Conservation (phyloP, 352 stramenopile species). For the Globisporangium mamillatum region DNA sequence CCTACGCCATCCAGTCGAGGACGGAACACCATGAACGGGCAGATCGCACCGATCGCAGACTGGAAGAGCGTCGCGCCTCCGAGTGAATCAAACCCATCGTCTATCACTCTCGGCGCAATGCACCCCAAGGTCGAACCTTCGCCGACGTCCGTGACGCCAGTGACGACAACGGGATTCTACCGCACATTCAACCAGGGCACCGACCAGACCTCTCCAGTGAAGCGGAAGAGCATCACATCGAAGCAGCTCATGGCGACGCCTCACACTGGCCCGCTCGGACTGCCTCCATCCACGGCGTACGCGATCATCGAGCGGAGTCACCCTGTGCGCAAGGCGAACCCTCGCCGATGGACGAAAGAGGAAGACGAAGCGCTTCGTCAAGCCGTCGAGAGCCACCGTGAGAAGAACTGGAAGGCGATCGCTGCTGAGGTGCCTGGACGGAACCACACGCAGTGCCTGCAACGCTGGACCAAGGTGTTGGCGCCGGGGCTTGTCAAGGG, state of each 20-base stretch:
- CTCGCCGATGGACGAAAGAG: constrained; percentile 83
- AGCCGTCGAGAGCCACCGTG: constrained; percentile 83
- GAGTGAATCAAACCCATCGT: background rate
- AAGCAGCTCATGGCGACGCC: constrained; percentile 61
- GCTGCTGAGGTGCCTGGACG: constrained; percentile 80
- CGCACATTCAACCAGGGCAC: constrained; percentile 25
- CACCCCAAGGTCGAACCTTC: constrained; percentile 27
- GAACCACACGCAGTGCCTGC: constrained; percentile 91
- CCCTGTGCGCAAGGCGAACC: constrained; percentile 61
- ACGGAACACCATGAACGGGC: background rate
- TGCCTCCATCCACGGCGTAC: constrained; percentile 16
- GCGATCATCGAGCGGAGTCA: constrained; percentile 29
- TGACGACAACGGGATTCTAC: constrained; percentile 31
- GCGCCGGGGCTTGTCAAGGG: constrained; percentile 87
- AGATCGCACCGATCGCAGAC: constrained; percentile 6
- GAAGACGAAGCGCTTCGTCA: constrained; percentile 85
- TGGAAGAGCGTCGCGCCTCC: constrained; percentile 16
- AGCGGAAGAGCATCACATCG: constrained; percentile 76
- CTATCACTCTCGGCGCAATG: constrained; percentile 2
- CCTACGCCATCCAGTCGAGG: constrained; percentile 15
- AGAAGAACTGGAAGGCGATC: constrained; percentile 93
- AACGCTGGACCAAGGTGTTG: constrained; percentile 91
- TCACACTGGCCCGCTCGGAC: constrained; percentile 22
- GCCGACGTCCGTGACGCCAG: constrained; percentile 39
- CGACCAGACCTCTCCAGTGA: constrained; percentile 52